Conservation (phyloP, 2,329 filamentous ascomycete species). For the Alternaria sp. region DNA sequence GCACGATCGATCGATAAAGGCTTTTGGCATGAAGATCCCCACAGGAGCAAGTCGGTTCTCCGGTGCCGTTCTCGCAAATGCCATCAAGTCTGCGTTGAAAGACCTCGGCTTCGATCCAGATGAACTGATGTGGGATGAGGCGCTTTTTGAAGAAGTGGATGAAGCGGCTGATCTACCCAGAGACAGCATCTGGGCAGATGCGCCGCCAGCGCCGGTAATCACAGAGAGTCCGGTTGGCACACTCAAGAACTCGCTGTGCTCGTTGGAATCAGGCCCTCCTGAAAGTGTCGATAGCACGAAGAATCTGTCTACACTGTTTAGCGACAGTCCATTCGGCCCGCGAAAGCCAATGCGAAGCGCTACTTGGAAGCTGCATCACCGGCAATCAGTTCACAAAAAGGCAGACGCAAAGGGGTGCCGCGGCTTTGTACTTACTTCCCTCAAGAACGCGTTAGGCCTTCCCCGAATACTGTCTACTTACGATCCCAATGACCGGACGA, state of each 20-base stretch:
- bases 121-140: slow-evolving; percentile 51
- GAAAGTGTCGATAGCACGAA: not conserved
- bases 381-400: slow-evolving; percentile 44
- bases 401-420: slow-evolving; percentile 43
- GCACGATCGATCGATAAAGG: slow-evolving; percentile 43
- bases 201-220: slow-evolving; percentile 21
- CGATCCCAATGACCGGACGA: slow-evolving; percentile 48
- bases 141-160: slow-evolving; percentile 46
- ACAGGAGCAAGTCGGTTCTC: slow-evolving; percentile 47
- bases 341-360: slow-evolving; percentile 19
- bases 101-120: slow-evolving; percentile 43
- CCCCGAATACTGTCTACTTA: slow-evolving; percentile 48
- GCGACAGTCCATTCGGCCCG: slow-evolving; percentile 23
- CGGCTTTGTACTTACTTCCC: slow-evolving; percentile 47
- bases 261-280: slow-evolving; percentile 14
- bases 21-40: slow-evolving; percentile 46
- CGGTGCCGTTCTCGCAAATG: slow-evolving; percentile 43
- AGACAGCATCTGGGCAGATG: slow-evolving; percentile 47
- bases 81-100: slow-evolving; percentile 44
- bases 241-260: slow-evolving; percentile 20
- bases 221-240: slow-evolving; percentile 38
- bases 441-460: slow-evolving; percentile 48
- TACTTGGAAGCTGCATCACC: slow-evolving; percentile 45
- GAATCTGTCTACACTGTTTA: slow-evolving; percentile 12
- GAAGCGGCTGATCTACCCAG: slow-evolving; percentile 28